These are phyloP conservation scores for Daldinia concentrica DNA, from an alignment of 495 filamentous ascomycete species.

Conservation along the genomic window DNA sequence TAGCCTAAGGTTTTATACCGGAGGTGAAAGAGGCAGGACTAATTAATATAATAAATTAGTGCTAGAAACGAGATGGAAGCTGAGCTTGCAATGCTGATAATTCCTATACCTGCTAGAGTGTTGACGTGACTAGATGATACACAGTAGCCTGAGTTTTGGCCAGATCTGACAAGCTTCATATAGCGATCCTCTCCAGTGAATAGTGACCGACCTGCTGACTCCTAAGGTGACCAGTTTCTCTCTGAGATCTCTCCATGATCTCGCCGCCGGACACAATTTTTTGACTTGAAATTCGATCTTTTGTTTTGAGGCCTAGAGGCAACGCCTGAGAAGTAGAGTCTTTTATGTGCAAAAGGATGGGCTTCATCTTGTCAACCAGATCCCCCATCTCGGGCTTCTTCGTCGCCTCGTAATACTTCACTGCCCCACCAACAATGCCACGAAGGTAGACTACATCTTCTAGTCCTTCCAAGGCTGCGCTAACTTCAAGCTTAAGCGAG, in stretches of 20 bases:
- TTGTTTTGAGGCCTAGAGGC: constrained; percentile 79
- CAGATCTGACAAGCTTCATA: constrained; percentile 47
- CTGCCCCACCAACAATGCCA: constrained; percentile 73
- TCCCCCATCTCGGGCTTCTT: constrained; percentile 42
- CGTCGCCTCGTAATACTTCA: constrained; percentile 67
- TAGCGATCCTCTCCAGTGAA: constrained; percentile 75
- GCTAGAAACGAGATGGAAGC: background rate
- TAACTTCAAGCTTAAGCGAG: constrained; percentile 76
- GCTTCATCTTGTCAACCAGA: constrained; percentile 25
- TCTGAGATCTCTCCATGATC: constrained; percentile 65
- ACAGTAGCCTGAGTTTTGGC: background rate
- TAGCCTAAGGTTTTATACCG: background rate
- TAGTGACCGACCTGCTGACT: constrained; percentile 79
- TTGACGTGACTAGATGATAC: background rate
- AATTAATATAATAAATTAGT: background rate
- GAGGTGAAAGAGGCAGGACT: background rate
- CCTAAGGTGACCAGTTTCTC: constrained; percentile 76
- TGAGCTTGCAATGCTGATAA: background rate
- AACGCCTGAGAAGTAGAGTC: constrained; percentile 52
- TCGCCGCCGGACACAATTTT: constrained; percentile 71
- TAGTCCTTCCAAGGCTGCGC: constrained; percentile 77
- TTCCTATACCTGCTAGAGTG: background rate
- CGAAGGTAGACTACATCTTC: constrained; percentile 76
- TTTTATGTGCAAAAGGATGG: constrained; percentile 42
- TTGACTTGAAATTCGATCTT: constrained; percentile 58